Conservation (phyloP, 2,329 filamentous ascomycete species). For the Fusarium sp. region DNA sequence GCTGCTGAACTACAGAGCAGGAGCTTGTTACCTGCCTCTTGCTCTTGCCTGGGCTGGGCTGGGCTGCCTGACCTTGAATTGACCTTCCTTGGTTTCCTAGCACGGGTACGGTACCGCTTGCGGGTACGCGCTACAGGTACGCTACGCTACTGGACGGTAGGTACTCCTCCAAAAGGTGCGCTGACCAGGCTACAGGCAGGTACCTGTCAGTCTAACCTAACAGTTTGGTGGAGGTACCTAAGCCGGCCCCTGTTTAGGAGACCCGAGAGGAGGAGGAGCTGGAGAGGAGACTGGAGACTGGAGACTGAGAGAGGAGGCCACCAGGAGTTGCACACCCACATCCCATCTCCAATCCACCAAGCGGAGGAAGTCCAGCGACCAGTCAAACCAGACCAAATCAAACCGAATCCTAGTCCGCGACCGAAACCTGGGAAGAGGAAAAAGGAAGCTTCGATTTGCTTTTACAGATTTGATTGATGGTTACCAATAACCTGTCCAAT, state of each 20-base stretch:
- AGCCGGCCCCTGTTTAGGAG: slow-evolving; percentile 36
- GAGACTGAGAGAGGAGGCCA: slow-evolving; percentile 24
- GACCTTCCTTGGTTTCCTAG: slow-evolving; percentile 27
- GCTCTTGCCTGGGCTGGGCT: neutral
- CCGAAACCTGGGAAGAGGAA: slow-evolving; percentile 9
- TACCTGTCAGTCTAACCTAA: slow-evolving; percentile 26
- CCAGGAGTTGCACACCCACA: slow-evolving; percentile 36
- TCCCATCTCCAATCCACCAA: slow-evolving; percentile 23
- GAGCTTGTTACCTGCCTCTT: neutral
- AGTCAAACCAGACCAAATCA: neutral
- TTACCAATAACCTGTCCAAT: neutral
- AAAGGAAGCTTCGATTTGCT: slow-evolving; percentile 35
- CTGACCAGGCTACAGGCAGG: slow-evolving; percentile 15
- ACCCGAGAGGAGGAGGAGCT: slow-evolving; percentile 2
- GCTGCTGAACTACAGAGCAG: neutral
- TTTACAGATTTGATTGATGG: slow-evolving; percentile 12
- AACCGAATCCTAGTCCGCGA: slow-evolving; percentile 17
- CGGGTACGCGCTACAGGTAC: slow-evolving; percentile 18
- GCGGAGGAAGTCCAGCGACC: neutral
- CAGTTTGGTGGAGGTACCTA: slow-evolving; percentile 32
- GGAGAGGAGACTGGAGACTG: neutral
- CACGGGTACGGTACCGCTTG: slow-evolving; percentile 38
- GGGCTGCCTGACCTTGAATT: slow-evolving; percentile 4
- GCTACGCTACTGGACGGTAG: neutral
- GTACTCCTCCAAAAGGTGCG: neutral